Evolutionary conservation across 805 yeast species (phyloP).

Genomic region (Scheffersomyces coipomensis): DNA sequence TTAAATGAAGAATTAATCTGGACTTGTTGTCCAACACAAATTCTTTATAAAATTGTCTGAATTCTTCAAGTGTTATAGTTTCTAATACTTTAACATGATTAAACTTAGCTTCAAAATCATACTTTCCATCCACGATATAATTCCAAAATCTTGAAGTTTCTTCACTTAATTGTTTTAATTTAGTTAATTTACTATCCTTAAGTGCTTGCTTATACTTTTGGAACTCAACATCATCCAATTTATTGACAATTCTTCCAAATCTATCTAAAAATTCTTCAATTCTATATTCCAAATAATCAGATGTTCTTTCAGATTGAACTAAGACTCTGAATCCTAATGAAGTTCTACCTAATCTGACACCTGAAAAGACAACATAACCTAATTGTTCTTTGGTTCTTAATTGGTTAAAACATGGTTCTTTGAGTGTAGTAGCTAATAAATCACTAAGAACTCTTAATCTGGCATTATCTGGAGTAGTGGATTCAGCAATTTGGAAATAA

Average conservation of each 20-base stretch:
- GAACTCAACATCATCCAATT: conserved; percentile 64
- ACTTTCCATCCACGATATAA: conserved; percentile 71
- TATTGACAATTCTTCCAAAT: conserved; percentile 45
- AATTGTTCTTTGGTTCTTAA: conserved; percentile 92
- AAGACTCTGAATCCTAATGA: conserved; percentile 70
- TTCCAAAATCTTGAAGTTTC: conserved; percentile 68
- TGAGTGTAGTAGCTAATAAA: conserved; percentile 66
- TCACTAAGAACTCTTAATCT: conserved; percentile 52
- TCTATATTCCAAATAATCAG: conserved; percentile 73
- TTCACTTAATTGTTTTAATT: conserved; percentile 74
- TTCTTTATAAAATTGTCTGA: conserved; percentile 52
- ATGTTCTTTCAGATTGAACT: conserved; percentile 79
- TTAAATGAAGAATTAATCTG: conserved; percentile 38
- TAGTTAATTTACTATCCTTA: conserved; percentile 62
- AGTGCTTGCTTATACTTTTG: conserved; percentile 68
- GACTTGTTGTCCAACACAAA: conserved; percentile 15
- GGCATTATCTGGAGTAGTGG: conserved; percentile 33
- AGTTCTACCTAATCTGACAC: conserved; percentile 66
- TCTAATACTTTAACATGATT: conserved; percentile 58
- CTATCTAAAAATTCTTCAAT: conserved; percentile 62
- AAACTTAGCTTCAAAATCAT: conserved; percentile 64
- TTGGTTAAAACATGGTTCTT: conserved; percentile 87
- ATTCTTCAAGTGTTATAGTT: conserved; percentile 52
- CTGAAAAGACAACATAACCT: conserved; percentile 90
- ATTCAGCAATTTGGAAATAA: conserved; percentile 54